These are phyloP conservation scores for Allium sativum DNA, from an alignment of 106 monocot species.

Conservation along the genomic window DNA sequence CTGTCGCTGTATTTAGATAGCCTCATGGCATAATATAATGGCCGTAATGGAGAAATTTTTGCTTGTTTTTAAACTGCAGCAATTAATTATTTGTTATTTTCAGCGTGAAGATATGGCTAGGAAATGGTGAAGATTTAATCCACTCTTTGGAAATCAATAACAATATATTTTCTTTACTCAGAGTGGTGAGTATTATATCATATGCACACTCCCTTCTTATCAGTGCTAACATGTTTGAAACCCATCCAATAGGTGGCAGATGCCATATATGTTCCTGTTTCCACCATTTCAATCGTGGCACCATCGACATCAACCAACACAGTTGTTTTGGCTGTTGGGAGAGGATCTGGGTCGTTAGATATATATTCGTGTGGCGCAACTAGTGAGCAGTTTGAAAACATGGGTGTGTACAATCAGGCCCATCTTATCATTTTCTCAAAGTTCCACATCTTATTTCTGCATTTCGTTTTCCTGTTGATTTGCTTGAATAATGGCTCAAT, in stretches of 20 bases:
- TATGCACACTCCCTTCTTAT: background rate
- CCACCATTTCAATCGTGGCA: slow-evolving; percentile 49
- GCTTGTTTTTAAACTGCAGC: background rate
- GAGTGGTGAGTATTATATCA: slow-evolving; percentile 40
- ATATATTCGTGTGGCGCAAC: slow-evolving; percentile 43
- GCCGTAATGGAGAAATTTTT: too few relatives aligned
- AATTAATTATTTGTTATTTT: slow-evolving; percentile 6
- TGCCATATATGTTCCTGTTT: slow-evolving; percentile 30
- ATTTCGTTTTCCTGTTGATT: too few relatives aligned
- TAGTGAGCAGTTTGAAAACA: slow-evolving; percentile 18
- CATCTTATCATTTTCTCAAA: too few relatives aligned
- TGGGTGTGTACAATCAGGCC: slow-evolving; percentile 30
- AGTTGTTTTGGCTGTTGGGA: slow-evolving; percentile 62
- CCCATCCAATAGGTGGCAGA: slow-evolving; percentile 31
- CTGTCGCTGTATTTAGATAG: too few relatives aligned
- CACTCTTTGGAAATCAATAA: slow-evolving; percentile 20
- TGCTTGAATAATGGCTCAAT: too few relatives aligned
- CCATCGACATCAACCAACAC: slow-evolving; percentile 19
- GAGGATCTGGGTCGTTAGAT: slow-evolving; percentile 79
- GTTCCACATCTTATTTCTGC: too few relatives aligned
- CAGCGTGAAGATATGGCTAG: slow-evolving; percentile 77
- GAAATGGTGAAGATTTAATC: slow-evolving; percentile 26
- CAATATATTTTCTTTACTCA: slow-evolving; percentile 42
- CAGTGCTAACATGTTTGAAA: background rate
- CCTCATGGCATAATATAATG: too few relatives aligned